phyloP scores from a whole-genome alignment of 2,329 filamentous ascomycete species.

The Fusarium sacchari region DNA sequence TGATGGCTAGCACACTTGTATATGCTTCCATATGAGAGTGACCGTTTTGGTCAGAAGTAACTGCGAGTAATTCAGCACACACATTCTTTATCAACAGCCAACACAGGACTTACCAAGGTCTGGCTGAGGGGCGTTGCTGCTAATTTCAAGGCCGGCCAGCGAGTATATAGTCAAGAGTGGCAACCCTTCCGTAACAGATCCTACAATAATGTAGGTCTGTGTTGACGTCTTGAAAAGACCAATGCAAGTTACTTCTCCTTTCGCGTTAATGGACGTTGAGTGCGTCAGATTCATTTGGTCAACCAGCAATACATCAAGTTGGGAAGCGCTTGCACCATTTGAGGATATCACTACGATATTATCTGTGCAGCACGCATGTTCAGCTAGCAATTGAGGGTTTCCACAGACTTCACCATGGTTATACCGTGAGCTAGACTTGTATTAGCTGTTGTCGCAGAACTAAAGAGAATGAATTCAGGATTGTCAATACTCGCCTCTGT shows the following conservation, averaged over 20 bases:
- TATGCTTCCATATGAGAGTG: conserved; percentile 52
- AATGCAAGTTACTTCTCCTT: conserved; percentile 63
- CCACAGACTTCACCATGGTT: conserved; percentile 48
- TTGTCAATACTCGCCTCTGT: conserved; percentile 42
- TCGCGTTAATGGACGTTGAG: conserved; percentile 47
- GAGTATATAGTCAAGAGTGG: conserved; percentile 50
- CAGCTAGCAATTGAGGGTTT: conserved; percentile 45
- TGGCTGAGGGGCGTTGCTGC: conserved; percentile 16
- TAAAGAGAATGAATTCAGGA: neutral
- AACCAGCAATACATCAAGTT: conserved; percentile 53
- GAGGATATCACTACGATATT: conserved; percentile 56
- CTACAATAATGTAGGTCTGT: conserved; percentile 47
- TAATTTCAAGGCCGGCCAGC: conserved; percentile 38
- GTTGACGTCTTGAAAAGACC: conserved; percentile 45
- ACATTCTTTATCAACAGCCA: neutral
- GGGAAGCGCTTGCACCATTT: conserved; percentile 49
- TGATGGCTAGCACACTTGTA: conserved; percentile 56
- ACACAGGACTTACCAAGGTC: conserved; percentile 22
- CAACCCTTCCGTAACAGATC: conserved; percentile 46
- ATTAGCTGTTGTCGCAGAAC: conserved; percentile 23
- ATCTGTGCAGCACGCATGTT: conserved; percentile 55
- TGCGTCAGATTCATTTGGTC: conserved; percentile 47
- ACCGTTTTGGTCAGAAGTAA: neutral
- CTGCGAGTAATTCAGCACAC: conserved; percentile 16
- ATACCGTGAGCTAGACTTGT: conserved; percentile 42